A percentile compares a stretch with the other conserved stretches of the same genome.
phyloP scores from a whole-genome alignment of 306 rosid genomes.

The Cucumis cinereus region DNA sequence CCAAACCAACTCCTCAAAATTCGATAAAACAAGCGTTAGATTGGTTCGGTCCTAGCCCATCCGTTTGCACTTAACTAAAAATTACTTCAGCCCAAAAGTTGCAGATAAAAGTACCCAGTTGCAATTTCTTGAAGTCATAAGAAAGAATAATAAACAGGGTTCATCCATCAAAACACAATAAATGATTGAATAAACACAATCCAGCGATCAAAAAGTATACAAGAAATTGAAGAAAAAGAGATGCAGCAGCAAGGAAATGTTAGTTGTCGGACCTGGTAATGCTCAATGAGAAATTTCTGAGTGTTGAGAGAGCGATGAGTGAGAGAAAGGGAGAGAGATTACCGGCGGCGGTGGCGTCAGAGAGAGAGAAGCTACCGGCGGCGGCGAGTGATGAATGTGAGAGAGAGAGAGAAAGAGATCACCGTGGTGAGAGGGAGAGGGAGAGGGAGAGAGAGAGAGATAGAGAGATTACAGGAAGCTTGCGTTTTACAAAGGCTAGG shows the following conservation, averaged over 20 bases:
- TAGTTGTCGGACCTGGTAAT: neutral
- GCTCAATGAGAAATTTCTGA: neutral
- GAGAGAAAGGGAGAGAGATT: neutral
- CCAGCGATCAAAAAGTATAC: neutral
- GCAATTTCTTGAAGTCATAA: neutral
- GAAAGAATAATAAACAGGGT: neutral
- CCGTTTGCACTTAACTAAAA: neutral
- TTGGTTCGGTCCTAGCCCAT: neutral
- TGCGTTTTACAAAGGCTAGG: neutral
- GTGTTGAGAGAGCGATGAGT: neutral
- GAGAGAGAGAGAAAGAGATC: neutral
- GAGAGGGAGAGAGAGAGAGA: neutral
- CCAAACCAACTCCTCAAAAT: neutral
- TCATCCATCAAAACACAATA: neutral
- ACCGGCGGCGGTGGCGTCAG: neutral
- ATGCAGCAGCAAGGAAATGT: neutral
- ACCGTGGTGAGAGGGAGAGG: neutral
- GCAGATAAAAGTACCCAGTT: neutral
- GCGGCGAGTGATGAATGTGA: neutral
- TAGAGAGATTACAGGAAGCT: neutral
- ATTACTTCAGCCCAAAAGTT: neutral
- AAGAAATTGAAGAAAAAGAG: neutral
- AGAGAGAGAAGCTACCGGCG: neutral
- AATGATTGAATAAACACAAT: neutral
- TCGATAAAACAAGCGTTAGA: neutral